Conservation (phyloP, 768 basidiomycete genomes). For the Psilocybe sp. region DNA sequence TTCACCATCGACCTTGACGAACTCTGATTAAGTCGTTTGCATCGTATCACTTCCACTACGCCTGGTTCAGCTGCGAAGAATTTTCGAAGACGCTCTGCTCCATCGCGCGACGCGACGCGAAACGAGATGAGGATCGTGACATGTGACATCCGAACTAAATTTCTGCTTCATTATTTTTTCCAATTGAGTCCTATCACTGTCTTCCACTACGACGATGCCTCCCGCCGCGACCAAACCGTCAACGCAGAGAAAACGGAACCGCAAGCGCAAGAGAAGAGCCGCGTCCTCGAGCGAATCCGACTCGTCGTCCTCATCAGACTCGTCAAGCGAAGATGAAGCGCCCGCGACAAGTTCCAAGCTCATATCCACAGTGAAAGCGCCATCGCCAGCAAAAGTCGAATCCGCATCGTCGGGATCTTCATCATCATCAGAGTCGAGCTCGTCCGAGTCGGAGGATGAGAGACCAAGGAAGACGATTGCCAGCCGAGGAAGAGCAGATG, state of each 20-base stretch:
- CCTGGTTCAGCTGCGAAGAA: too few species aligned
- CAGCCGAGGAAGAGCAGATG: slow-evolving; percentile 8
- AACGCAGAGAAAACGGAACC: slow-evolving; percentile 40
- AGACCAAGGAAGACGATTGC: slow-evolving; percentile 6
- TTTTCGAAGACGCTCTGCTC: too few species aligned
- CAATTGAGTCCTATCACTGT: too few species aligned
- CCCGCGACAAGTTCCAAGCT: slow-evolving; percentile 10
- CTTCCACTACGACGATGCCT: slow-evolving; percentile 12
- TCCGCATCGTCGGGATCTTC: slow-evolving; percentile 27
- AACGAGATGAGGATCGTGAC: too few species aligned
- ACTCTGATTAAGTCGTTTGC: too few species aligned
- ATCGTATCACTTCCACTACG: too few species aligned
- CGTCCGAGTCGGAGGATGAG: slow-evolving; percentile 14
- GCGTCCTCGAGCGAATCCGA: slow-evolving; percentile 39
- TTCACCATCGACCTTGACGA: too few species aligned
- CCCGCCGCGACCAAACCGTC: slow-evolving; percentile 30
- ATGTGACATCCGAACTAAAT: too few species aligned
- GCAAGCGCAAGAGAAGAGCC: slow-evolving; percentile 55
- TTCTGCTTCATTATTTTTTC: too few species aligned
- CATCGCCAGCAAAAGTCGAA: slow-evolving; percentile 28
- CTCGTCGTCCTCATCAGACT: slow-evolving; percentile 40
- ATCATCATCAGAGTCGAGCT: slow-evolving; percentile 21
- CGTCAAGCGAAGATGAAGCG: slow-evolving; percentile 20
- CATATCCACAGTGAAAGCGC: slow-evolving; percentile 1
- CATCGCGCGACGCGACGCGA: too few species aligned